phyloP scores from a whole-genome alignment of 2,329 filamentous ascomycete species.

The Xenosphaeropsis pyriputrescens region DNA sequence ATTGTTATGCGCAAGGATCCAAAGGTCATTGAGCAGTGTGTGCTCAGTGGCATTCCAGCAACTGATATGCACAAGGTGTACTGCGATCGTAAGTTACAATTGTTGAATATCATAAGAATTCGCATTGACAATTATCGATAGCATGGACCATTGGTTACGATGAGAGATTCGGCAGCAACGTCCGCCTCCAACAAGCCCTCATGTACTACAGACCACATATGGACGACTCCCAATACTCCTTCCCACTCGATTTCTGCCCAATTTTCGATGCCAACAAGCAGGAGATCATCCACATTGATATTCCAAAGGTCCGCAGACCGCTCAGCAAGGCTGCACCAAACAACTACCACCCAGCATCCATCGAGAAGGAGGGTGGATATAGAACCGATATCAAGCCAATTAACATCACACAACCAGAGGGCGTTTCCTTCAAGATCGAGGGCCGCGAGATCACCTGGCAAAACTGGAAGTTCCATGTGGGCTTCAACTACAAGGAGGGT shows the following conservation, averaged over 20 bases:
- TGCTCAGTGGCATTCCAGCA: slow-evolving; percentile 62
- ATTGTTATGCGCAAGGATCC: slow-evolving; percentile 60
- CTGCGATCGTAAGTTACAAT: slow-evolving; percentile 56
- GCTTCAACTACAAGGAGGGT: slow-evolving; percentile 90
- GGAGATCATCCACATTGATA: slow-evolving; percentile 36
- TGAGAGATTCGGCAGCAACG: slow-evolving; percentile 65
- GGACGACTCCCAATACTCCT: slow-evolving; percentile 83
- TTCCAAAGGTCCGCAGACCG: slow-evolving; percentile 63
- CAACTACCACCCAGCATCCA: slow-evolving; percentile 65
- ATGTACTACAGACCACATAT: slow-evolving; percentile 88
- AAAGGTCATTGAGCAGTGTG: slow-evolving; percentile 82
- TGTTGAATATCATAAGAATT: not conserved
- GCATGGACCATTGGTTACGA: slow-evolving; percentile 94
- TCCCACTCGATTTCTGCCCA: slow-evolving; percentile 84
- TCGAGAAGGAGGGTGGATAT: slow-evolving; percentile 63
- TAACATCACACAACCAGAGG: slow-evolving; percentile 76
- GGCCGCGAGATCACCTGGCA: slow-evolving; percentile 73
- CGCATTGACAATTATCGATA: slow-evolving; percentile 16
- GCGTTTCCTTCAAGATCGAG: slow-evolving; percentile 70
- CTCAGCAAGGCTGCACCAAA: slow-evolving; percentile 56
- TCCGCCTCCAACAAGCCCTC: slow-evolving; percentile 77
- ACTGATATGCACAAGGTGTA: slow-evolving; percentile 92
- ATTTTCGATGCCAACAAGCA: slow-evolving; percentile 78
- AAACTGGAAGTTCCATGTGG: slow-evolving; percentile 85
- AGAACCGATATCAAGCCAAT: slow-evolving; percentile 71